phyloP scores from a whole-genome alignment of 306 rosid genomes.

The Ochetophila trinervis region DNA sequence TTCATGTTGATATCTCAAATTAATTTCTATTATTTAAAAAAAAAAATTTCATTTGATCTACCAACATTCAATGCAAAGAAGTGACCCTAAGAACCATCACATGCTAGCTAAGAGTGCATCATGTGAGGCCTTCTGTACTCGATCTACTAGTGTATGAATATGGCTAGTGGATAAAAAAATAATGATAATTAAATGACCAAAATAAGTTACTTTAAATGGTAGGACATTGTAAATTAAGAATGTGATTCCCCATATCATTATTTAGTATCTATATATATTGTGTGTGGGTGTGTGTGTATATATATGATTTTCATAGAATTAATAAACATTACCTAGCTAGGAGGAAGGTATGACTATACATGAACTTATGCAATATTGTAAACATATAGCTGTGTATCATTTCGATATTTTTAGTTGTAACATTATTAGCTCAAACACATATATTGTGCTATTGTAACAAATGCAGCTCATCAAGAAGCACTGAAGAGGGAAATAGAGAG shows the following conservation, averaged over 20 bases:
- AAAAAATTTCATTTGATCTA: slow-evolving; percentile 26
- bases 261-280: too few relatives aligned
- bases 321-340: too few relatives aligned
- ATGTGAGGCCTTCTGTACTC: background rate
- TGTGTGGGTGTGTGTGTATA: too few relatives aligned
- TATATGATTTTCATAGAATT: too few relatives aligned
- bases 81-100: slow-evolving; percentile 13
- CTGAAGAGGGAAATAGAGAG: slow-evolving; percentile 95
- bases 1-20: slow-evolving; percentile 7
- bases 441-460: background rate
- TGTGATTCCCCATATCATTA: too few relatives aligned
- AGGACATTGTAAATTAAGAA: background rate
- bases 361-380: background rate
- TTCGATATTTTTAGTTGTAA: background rate
- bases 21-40: background rate
- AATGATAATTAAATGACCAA: background rate
- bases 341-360: too few relatives aligned
- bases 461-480: slow-evolving; percentile 98
- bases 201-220: background rate
- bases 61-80: slow-evolving; percentile 29
- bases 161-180: background rate
- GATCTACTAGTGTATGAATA: background rate
- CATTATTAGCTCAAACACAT: background rate
- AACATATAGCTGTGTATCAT: too few relatives aligned
- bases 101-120: slow-evolving; percentile 18